Evolutionary conservation across 1,284 basidiomycete species (phyloP).

Genomic region (Heterobasidion parviporum): DNA sequence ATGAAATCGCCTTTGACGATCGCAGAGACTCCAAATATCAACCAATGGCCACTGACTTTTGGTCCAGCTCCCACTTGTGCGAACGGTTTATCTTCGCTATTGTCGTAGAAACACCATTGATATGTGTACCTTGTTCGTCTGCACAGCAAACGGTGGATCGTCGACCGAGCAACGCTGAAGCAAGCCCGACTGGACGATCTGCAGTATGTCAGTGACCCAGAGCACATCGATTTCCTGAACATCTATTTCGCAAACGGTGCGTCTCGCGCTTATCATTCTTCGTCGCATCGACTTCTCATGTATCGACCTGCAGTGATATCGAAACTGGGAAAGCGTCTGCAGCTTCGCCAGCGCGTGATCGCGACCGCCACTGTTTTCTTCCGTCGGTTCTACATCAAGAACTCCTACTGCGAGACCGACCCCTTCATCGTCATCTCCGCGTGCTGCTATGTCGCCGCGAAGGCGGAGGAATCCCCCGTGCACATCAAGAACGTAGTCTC

Average conservation of each 20-base stretch:
- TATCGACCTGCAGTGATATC: slow-evolving; percentile 58
- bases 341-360: slow-evolving; percentile 81
- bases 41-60: slow-evolving; percentile 67
- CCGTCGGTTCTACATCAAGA: slow-evolving; percentile 91
- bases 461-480: slow-evolving; percentile 92
- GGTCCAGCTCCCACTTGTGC: slow-evolving; percentile 70
- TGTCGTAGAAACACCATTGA: too few species aligned
- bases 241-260: slow-evolving; percentile 82
- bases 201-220: slow-evolving; percentile 66
- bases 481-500: slow-evolving; percentile 91
- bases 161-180: slow-evolving; percentile 69
- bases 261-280: slow-evolving; percentile 11
- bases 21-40: not conserved
- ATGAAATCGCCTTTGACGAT: not conserved
- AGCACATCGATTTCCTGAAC: slow-evolving; percentile 69
- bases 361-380: slow-evolving; percentile 94
- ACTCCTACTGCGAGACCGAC: slow-evolving; percentile 89
- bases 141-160: slow-evolving; percentile 78
- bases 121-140: too few species aligned
- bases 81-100: slow-evolving; percentile 13
- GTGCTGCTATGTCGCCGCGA: slow-evolving; percentile 93
- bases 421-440: slow-evolving; percentile 89
- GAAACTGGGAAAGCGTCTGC: slow-evolving; percentile 80
- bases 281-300: not conserved
- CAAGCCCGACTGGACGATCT: slow-evolving; percentile 72